Evolutionary conservation across 2,329 filamentous ascomycete species (phyloP).

Genomic region (Ceratocystis variospora): DNA sequence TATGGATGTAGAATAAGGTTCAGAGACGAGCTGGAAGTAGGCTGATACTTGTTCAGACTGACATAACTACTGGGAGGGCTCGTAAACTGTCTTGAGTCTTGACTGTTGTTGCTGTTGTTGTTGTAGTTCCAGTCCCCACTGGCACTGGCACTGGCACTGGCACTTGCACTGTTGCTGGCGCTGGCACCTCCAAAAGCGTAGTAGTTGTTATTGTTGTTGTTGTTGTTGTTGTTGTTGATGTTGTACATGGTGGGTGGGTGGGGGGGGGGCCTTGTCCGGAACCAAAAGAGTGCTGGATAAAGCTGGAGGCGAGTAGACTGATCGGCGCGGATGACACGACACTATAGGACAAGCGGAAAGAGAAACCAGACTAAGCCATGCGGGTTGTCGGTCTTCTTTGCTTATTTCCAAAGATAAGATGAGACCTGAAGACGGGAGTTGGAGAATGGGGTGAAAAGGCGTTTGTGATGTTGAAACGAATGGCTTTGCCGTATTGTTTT

Average conservation of each 20-base stretch:
- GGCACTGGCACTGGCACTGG: no score
- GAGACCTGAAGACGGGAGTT: neutral
- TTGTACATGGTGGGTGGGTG: neutral
- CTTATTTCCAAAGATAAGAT: neutral
- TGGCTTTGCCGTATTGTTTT: neutral
- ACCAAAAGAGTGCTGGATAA: neutral
- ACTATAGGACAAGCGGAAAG: neutral
- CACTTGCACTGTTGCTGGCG: no score
- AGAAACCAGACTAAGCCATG: neutral
- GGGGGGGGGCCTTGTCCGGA: neutral
- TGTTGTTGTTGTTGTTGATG: neutral
- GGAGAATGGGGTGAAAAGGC: neutral
- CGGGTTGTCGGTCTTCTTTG: neutral
- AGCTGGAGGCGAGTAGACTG: neutral
- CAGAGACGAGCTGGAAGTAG: conserved; percentile 5
- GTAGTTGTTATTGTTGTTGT: neutral
- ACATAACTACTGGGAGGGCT: no score
- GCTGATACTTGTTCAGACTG: neutral
- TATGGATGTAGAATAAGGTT: conserved; percentile 6
- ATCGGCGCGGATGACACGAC: neutral
- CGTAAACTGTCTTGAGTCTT: no score
- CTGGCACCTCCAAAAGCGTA: neutral
- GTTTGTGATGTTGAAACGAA: neutral
- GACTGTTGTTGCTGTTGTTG: no score
- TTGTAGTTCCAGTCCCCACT: no score